Evolutionary conservation across 352 stramenopile genomes (phyloP), one percentile per base, ranked within the genome.

Genomic region (Sclerospora graminicola): DNA sequence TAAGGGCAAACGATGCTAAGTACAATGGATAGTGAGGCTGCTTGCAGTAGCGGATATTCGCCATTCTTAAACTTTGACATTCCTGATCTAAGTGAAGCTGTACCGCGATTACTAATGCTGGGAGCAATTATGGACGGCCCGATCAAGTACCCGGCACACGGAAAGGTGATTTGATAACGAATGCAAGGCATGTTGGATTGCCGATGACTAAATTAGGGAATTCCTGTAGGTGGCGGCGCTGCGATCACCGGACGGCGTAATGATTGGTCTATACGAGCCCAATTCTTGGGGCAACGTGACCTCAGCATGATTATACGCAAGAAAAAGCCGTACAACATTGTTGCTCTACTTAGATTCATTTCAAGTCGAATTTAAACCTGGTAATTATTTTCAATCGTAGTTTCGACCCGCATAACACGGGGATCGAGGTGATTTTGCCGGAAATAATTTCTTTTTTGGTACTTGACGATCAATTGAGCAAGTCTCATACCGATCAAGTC

Each of bases 1-100:
- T n/a, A n/a, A n/a, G n/a, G n/a, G n/a, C n/a, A n/a, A n/a, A n/a
- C n/a, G n/a, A n/a, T n/a, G n/a, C n/a, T n/a, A n/a, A n/a, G n/a
- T n/a, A n/a, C n/a, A n/a, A n/a, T n/a, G n/a, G n/a, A 16, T 40
- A 75, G 82, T 54, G 74, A 93, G 49, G 73, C 85, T 40, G 76
- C 79, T 42, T 86, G 84, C 57, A 79, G 79, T 59, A 69, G 80
- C 18, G 83, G 80, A 8, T 96, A 96, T 52, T 93, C 81, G 33
- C 85, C 84, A 34, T 89, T 96, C 45, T 57, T 96, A n/a, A 94
- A 89, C 49, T 95, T 96, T 40, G 83, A 95, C 52, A 89, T 95
- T 30, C 57, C 71, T 28, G 82, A 96, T 49, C 70, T 96, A 46
- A 83, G 87, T 52, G 77, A 90, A 20, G 83, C 81, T 8, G 71